phyloP scores from a whole-genome alignment of 805 yeast genomes.

The Blastobotrys parvus region DNA sequence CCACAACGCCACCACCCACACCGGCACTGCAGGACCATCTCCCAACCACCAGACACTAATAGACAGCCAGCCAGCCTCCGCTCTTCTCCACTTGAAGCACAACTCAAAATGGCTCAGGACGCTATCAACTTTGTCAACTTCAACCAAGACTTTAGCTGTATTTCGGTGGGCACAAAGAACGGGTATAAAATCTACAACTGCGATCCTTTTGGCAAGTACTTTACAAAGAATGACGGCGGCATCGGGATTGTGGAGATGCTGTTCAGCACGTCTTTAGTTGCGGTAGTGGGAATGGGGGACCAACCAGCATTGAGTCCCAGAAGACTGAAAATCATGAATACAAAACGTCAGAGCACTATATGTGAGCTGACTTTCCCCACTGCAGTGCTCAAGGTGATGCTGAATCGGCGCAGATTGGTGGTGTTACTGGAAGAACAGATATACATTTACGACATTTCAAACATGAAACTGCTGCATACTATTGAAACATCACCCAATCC shows the following conservation, averaged over 20 bases:
- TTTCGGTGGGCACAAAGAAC: constrained; percentile 60
- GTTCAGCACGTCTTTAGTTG: constrained; percentile 78
- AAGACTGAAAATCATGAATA: constrained; percentile 71
- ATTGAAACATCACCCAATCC: constrained; percentile 49
- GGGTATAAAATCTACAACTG: constrained; percentile 76
- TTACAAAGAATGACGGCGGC: constrained; percentile 36
- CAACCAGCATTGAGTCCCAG: constrained; percentile 61
- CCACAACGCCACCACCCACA: too few relatives aligned
- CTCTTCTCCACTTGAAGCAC: not conserved
- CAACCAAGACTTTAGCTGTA: constrained; percentile 84
- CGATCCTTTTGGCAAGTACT: constrained; percentile 76
- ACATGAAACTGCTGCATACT: constrained; percentile 73
- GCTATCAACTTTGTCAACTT: constrained; percentile 50
- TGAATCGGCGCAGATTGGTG: constrained; percentile 75
- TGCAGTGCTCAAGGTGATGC: constrained; percentile 56
- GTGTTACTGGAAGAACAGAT: constrained; percentile 76
- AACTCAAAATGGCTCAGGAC: not conserved
- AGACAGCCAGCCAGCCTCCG: too few relatives aligned
- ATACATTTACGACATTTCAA: constrained; percentile 80
- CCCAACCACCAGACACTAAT: too few relatives aligned
- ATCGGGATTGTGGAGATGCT: constrained; percentile 73
- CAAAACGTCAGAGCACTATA: constrained; percentile 63
- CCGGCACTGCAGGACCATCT: too few relatives aligned
- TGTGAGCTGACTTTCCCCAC: constrained; percentile 88
- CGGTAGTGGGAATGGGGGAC: constrained; percentile 72